Conservation (phyloP, 352 stramenopile species). For the Pythium angustatum region DNA sequence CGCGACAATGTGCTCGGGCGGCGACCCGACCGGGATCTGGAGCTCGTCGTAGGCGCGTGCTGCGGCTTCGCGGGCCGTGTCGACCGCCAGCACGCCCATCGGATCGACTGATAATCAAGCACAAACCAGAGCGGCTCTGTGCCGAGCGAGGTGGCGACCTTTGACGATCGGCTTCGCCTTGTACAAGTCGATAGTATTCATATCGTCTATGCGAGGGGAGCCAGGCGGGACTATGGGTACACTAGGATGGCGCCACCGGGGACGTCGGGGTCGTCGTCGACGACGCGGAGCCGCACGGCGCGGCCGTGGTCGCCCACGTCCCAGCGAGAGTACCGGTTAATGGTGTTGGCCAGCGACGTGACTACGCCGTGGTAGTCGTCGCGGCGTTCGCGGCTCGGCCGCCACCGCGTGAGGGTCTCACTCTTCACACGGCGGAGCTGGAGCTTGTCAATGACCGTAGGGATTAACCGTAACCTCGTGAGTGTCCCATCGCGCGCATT, state of each 20-base stretch:
- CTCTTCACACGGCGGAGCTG: conserved; percentile 30
- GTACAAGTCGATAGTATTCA: too few relatives aligned
- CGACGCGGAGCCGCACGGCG: conserved; percentile 24
- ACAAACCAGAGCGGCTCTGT: too few relatives aligned
- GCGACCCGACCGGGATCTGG: conserved; percentile 47
- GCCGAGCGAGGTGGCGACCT: conserved; percentile 3
- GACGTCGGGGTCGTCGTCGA: conserved; percentile 22
- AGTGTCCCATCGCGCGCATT: conserved; percentile 22
- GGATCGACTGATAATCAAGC: too few relatives aligned
- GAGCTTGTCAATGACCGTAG: conserved; percentile 41
- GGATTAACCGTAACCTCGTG: conserved; percentile 32
- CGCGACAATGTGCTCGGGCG: conserved; percentile 48
- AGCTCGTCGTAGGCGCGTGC: conserved; percentile 58
- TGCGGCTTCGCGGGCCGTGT: conserved; percentile 39
- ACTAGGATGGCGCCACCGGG: conserved; percentile 22
- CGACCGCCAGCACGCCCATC: conserved; percentile 29
- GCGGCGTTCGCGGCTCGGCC: conserved; percentile 13
- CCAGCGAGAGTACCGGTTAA: conserved; percentile 23
- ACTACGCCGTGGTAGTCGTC: conserved; percentile 10
- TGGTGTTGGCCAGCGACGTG: conserved; percentile 21
- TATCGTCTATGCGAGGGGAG: too few relatives aligned
- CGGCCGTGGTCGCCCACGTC: conserved; percentile 16
- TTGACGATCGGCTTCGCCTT: too few relatives aligned
- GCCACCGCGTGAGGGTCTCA: conserved; percentile 18
- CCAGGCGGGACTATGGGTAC: neutral